Evolutionary conservation across 192 early-diverging fungal genomes (phyloP).

Genomic region (Lunasporangiospora selenospora): DNA sequence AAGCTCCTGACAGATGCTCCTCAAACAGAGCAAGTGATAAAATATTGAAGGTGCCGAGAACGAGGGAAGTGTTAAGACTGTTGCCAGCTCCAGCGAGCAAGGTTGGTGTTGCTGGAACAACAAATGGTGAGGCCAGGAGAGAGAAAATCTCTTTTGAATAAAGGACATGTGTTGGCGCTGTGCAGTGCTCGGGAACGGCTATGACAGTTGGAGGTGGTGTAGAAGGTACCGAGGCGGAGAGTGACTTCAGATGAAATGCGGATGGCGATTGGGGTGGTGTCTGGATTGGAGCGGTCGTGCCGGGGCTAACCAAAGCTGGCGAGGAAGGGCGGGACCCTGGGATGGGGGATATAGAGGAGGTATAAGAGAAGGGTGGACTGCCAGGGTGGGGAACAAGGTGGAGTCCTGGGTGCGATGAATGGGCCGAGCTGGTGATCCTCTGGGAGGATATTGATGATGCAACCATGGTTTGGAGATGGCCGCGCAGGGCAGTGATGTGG

Average conservation of each 20-base stretch:
- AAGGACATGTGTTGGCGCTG: conserved; percentile 18
- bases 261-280: conserved; percentile 27
- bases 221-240: neutral
- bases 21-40: conserved; percentile 57
- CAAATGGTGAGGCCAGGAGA: conserved; percentile 25
- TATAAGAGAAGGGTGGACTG: conserved; percentile 15
- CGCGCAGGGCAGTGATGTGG: neutral
- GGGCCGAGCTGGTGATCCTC: conserved; percentile 17
- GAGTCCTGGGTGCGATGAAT: conserved; percentile 7
- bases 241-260: conserved; percentile 7
- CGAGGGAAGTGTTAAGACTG: conserved; percentile 9
- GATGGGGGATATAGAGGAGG: conserved; percentile 16
- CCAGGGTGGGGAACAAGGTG: conserved; percentile 2
- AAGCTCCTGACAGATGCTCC: conserved; percentile 49
- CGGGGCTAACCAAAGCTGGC: conserved; percentile 7
- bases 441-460: conserved; percentile 3
- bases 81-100: conserved; percentile 11
- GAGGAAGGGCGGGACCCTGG: conserved; percentile 20
- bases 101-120: conserved; percentile 15
- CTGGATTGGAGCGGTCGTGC: conserved; percentile 1
- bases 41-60: conserved; percentile 52
- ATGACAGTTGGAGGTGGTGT: conserved; percentile 1
- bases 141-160: conserved; percentile 10
- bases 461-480: neutral
- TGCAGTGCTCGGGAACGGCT: conserved; percentile 30